These are phyloP conservation scores for Macrolepiota dolichaula DNA, from an alignment of 768 basidiomycete species.

Conservation along the genomic window DNA sequence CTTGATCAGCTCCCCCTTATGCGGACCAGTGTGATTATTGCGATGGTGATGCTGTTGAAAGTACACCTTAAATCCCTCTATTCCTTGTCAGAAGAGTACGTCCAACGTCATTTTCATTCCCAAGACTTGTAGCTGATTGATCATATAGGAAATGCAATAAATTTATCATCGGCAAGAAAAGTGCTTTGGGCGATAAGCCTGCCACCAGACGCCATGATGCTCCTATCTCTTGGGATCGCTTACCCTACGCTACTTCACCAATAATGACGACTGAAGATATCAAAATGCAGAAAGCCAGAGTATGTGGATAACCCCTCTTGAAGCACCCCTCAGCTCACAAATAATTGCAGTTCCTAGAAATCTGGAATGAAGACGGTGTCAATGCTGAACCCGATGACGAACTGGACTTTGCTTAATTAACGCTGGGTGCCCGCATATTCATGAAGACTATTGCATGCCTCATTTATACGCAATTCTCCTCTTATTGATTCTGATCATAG, in stretches of 20 bases:
- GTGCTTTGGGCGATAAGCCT: constrained; percentile 80
- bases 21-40: constrained; percentile 71
- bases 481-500: neutral
- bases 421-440: neutral
- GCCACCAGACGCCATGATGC: constrained; percentile 59
- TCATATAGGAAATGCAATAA: constrained; percentile 83
- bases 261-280: constrained; percentile 63
- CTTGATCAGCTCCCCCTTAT: constrained; percentile 34
- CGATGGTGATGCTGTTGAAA: constrained; percentile 87
- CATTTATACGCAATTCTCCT: neutral
- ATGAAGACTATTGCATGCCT: neutral
- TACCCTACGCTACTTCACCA: constrained; percentile 62
- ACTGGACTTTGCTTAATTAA: constrained; percentile 15
- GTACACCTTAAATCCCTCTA: constrained; percentile 82
- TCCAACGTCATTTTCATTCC: constrained; percentile 10
- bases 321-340: neutral
- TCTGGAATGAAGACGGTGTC: constrained; percentile 82
- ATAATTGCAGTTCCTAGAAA: constrained; percentile 58
- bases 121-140: neutral
- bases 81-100: constrained; percentile 88
- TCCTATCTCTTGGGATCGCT: constrained; percentile 67
- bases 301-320: constrained; percentile 31
- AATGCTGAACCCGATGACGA: constrained; percentile 58
- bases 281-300: constrained; percentile 57
- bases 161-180: constrained; percentile 87